These are phyloP conservation scores for Tylopilus orsonianus DNA, from an alignment of 1,284 basidiomycete genomes.

Conservation along the genomic window DNA sequence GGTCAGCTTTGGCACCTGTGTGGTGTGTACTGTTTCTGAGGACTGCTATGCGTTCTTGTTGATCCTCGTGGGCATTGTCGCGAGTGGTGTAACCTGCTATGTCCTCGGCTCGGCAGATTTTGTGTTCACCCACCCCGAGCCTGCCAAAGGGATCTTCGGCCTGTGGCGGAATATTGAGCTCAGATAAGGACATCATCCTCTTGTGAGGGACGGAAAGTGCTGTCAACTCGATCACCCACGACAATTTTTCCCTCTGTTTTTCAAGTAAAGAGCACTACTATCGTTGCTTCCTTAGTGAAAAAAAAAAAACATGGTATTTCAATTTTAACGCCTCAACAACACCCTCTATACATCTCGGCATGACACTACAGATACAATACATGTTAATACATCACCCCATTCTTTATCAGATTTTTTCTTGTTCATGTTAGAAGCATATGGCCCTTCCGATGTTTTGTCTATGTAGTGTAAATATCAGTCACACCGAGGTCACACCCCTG, in stretches of 20 bases:
- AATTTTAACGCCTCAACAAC: too few species aligned
- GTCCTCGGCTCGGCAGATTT: slow-evolving; percentile 23
- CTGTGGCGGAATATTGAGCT: slow-evolving; percentile 16
- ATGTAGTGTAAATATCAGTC: too few species aligned
- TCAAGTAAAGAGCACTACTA: slow-evolving; percentile 10
- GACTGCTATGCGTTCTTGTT: slow-evolving; percentile 28
- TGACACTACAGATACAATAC: too few species aligned
- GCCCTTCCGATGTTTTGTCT: too few species aligned
- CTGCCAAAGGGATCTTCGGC: slow-evolving; percentile 15
- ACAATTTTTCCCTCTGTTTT: slow-evolving; percentile 22
- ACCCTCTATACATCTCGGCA: too few species aligned
- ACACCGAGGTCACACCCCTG: too few species aligned
- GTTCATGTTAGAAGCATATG: too few species aligned
- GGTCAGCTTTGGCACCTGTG: slow-evolving; percentile 17
- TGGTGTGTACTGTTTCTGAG: slow-evolving; percentile 10
- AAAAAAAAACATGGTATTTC: too few species aligned
- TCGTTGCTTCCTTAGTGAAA: too few species aligned
- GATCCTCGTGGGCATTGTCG: slow-evolving; percentile 28
- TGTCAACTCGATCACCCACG: slow-evolving; percentile 22
- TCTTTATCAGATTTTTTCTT: too few species aligned
- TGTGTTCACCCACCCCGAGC: slow-evolving; percentile 14
- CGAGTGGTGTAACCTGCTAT: slow-evolving; percentile 23
- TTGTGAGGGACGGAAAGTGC: slow-evolving; percentile 20
- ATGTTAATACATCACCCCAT: too few species aligned
- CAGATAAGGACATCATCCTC: slow-evolving; percentile 12